These are phyloP conservation scores for Coemansia umbellata DNA, from an alignment of 192 early-diverging fungal species.

Conservation along the genomic window DNA sequence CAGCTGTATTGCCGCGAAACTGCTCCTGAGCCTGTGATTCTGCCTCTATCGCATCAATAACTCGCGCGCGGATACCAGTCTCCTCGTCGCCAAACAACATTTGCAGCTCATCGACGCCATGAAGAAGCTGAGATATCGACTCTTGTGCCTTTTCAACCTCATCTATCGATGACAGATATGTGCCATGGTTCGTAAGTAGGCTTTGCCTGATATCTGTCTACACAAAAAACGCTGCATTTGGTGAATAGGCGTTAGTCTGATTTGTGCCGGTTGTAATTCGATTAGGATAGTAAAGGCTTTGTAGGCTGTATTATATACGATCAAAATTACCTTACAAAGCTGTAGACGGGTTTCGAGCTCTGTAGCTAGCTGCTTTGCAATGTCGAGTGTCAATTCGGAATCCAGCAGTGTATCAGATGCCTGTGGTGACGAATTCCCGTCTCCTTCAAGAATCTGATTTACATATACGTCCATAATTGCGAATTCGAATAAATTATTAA, in stretches of 20 bases:
- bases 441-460: not conserved
- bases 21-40: slow-evolving; percentile 1
- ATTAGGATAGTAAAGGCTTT: no score
- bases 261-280: no score
- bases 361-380: not conserved
- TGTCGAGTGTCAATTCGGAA: slow-evolving; percentile 1
- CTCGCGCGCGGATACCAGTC: slow-evolving; percentile 17
- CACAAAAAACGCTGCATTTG: not conserved
- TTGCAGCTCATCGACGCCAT: slow-evolving; percentile 28
- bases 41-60: slow-evolving; percentile 6
- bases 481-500: no score
- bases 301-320: no score
- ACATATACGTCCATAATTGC: not conserved
- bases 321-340: not conserved
- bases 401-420: not conserved
- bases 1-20: slow-evolving; percentile 1
- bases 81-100: slow-evolving; percentile 24
- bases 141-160: slow-evolving; percentile 7
- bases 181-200: slow-evolving; percentile 1
- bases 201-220: slow-evolving; percentile 5
- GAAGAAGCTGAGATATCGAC: slow-evolving; percentile 9
- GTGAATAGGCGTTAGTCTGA: no score
- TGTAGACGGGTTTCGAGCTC: not conserved
- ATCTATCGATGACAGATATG: slow-evolving; percentile 1
- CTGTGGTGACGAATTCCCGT: not conserved